Evolutionary conservation across 805 yeast species (phyloP), one percentile per base, ranked within the genome.

Genomic region (Kodamaea hsintzibuensis): DNA sequence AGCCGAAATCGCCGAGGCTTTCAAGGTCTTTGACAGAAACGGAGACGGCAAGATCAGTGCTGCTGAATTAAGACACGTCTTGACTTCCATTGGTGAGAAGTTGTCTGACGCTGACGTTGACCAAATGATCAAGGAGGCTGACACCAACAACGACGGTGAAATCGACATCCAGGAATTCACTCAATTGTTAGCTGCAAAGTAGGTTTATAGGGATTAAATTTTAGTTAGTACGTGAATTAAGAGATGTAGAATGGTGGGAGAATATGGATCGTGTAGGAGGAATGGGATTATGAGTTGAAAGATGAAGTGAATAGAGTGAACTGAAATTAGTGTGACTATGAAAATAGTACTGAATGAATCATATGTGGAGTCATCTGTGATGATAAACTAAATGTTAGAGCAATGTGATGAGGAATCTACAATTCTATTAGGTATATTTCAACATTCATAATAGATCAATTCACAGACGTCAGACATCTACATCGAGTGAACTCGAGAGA

Each of bases 41-140:
- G 98, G 97, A 56, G 97, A 95, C 71, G 99, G 99, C 60, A 89
- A 89, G 73, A 95, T 95, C 70, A 88, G 96, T 55, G 96, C 97
- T 60, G 95, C 97, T 56, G 99, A 95, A 77, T 83, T 95, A 70
- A 87, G 96, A 73, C 97, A 93, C 70, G 98, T 95, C 47, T 85
- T 95, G 73, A 95, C 98, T 48, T 90, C 98, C 7, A 95, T 95
- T 70, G 99, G 99, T 67, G 99, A 95, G 76, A 91, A 90, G 72
- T 82, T 95, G 64, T 86, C 96, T 16, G 99, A 95, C 64, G 96
- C 93, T 52, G 99, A 95, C 74, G 98, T 96, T 51, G 96, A 91
- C 66, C 96, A 91, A 73, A 95, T 95, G 98, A 83, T 95, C 68
- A 85, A 88, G 68, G 99, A 95, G 72, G 98, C 98, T 53, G 96